phyloP scores from a whole-genome alignment of 805 yeast species.

The Schwanniomyces yamadae region DNA sequence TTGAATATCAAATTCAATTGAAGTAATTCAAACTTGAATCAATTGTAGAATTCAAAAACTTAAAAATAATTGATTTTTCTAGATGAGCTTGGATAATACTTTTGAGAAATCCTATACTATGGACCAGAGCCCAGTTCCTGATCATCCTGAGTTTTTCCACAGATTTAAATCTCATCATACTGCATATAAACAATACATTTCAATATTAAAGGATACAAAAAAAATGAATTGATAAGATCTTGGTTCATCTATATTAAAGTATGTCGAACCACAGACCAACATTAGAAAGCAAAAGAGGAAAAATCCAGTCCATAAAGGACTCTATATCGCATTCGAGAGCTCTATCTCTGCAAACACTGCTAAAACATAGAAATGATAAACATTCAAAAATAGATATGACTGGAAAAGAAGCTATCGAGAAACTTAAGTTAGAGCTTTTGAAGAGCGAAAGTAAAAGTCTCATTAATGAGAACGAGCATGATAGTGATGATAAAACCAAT shows the following conservation, averaged over 20 bases:
- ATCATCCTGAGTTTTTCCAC: no score
- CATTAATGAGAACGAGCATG: background rate
- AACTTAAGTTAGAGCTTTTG: constrained; percentile 19
- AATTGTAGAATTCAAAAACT: no score
- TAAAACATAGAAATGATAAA: constrained; percentile 33
- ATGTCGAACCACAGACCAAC: constrained; percentile 46
- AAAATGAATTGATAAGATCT: background rate
- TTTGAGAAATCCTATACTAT: no score
- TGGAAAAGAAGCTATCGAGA: constrained; percentile 19
- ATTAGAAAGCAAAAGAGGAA: constrained; percentile 40
- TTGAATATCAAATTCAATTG: no score
- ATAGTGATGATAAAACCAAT: constrained; percentile 2
- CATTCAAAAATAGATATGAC: constrained; percentile 14
- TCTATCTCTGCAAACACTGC: constrained; percentile 28
- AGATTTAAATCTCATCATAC: no score
- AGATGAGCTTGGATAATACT: no score
- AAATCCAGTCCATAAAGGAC: constrained; percentile 26
- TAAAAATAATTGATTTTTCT: no score
- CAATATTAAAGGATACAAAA: no score
- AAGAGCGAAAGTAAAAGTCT: constrained; percentile 10
- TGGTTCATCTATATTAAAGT: constrained; percentile 26
- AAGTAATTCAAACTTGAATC: no score
- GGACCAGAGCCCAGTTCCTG: no score
- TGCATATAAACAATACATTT: no score
- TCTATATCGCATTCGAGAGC: constrained; percentile 37